phyloP scores from a whole-genome alignment of 2,329 filamentous ascomycete species.

The Venturia asperata region DNA sequence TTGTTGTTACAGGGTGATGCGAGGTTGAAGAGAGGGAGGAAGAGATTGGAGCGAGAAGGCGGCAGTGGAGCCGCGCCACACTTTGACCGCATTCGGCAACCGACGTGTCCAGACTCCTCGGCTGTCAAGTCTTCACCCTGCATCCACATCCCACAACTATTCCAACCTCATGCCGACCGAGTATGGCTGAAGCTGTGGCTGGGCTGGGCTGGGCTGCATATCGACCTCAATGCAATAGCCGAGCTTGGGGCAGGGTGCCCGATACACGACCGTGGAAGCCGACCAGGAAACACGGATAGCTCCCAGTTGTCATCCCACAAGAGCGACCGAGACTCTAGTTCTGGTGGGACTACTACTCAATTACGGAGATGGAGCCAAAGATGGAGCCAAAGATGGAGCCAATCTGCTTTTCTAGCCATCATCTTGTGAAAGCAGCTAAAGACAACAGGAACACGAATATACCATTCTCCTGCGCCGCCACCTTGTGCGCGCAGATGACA shows the following conservation, averaged over 20 bases:
- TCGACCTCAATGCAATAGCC: background rate
- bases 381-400: slow-evolving; percentile 5
- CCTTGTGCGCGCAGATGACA: background rate
- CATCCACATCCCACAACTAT: background rate
- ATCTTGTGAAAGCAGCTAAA: background rate
- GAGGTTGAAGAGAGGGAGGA: background rate
- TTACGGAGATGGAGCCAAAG: slow-evolving; percentile 3
- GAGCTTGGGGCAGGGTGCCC: background rate
- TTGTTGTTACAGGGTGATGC: slow-evolving; percentile 4
- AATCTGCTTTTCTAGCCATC: background rate
- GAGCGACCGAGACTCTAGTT: background rate
- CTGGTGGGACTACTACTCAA: background rate
- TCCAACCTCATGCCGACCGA: background rate
- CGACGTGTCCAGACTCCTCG: background rate
- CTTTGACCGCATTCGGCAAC: background rate
- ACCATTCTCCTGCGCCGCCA: background rate
- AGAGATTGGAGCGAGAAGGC: background rate
- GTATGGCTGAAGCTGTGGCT: background rate
- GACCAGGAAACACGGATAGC: background rate
- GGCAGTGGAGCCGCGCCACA: background rate
- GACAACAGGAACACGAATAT: background rate
- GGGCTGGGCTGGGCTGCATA: too few species aligned
- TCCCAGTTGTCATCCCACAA: background rate
- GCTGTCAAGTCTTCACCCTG: background rate
- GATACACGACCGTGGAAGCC: background rate